Conservation (phyloP, 345 rosid genomes). For the Citrus reticulata region DNA sequence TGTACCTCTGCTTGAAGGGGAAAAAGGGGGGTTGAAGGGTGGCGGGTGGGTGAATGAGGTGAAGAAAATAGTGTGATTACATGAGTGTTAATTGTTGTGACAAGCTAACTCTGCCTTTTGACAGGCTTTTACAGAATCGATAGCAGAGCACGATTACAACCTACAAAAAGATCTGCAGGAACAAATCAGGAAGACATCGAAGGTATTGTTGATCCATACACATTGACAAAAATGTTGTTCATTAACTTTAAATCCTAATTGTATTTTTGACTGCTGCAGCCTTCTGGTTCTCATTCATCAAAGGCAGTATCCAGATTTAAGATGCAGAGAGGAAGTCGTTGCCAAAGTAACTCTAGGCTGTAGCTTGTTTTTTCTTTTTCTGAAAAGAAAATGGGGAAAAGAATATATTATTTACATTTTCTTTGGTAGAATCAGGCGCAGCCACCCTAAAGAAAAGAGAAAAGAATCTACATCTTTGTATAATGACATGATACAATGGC, state of each 20-base stretch:
- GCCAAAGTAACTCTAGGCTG: not conserved
- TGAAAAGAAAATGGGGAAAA: too few species aligned
- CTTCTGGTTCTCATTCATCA: conserved; percentile 47
- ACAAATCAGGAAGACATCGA: conserved; percentile 26
- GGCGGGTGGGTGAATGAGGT: too few species aligned
- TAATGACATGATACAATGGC: conserved; percentile 6
- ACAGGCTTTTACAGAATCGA: conserved; percentile 78
- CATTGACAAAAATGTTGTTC: not conserved
- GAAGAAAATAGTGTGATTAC: not conserved
- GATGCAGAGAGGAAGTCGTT: conserved; percentile 58
- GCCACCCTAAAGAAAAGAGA: not conserved
- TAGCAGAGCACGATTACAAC: conserved; percentile 44
- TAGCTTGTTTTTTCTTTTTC: not conserved
- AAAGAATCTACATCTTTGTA: not conserved
- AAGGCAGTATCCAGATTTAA: conserved; percentile 81
- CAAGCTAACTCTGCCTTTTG: not conserved
- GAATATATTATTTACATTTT: not conserved
- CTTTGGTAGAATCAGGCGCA: not conserved
- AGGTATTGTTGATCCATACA: conserved; percentile 33
- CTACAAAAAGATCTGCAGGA: conserved; percentile 24
- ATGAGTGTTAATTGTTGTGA: not conserved
- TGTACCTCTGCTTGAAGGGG: too few species aligned
- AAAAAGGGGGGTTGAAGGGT: too few species aligned
- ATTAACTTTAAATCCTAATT: not conserved
- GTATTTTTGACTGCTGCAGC: conserved; percentile 32